These are phyloP conservation scores for Cyanidium caldarium DNA, from an alignment of 23 red algal genomes.

Conservation along the genomic window DNA sequence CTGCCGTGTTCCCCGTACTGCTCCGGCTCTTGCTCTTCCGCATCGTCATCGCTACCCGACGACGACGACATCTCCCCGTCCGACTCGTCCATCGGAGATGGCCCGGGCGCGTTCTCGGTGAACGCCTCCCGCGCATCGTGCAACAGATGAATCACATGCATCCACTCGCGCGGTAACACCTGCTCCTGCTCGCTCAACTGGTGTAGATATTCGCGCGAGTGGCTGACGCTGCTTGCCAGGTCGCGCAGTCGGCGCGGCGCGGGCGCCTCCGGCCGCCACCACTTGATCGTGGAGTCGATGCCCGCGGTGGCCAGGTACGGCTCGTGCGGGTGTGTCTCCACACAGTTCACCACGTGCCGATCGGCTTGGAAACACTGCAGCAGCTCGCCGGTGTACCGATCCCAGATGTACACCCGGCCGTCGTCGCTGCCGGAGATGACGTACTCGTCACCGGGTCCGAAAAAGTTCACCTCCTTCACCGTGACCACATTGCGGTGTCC, in stretches of 20 bases:
- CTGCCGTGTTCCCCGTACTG: not conserved
- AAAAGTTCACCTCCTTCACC: constrained; percentile 20
- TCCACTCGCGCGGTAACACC: not conserved
- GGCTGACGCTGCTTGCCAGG: not conserved
- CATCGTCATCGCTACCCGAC: not conserved
- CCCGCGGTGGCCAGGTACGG: not conserved
- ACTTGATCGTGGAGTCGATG: constrained; percentile 11
- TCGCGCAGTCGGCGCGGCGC: not conserved
- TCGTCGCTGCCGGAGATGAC: constrained; percentile 12
- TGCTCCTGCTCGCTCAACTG: not conserved
- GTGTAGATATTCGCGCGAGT: not conserved
- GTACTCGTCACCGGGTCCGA: not conserved
- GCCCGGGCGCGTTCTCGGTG: not conserved
- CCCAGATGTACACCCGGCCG: constrained; percentile 14
- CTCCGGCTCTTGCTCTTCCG: not conserved
- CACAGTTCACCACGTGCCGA: constrained; percentile 13
- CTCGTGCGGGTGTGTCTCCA: constrained; percentile 12
- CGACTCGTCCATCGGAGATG: not conserved
- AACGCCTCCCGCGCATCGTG: not conserved
- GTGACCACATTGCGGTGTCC: constrained; percentile 4
- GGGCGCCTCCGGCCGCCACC: constrained; percentile 1
- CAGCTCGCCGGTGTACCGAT: not conserved
- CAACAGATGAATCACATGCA: not conserved
- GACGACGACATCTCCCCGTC: not conserved
- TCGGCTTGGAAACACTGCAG: not conserved